Conservation (phyloP, 768 basidiomycete species). For the Rhizopogon rudus region DNA sequence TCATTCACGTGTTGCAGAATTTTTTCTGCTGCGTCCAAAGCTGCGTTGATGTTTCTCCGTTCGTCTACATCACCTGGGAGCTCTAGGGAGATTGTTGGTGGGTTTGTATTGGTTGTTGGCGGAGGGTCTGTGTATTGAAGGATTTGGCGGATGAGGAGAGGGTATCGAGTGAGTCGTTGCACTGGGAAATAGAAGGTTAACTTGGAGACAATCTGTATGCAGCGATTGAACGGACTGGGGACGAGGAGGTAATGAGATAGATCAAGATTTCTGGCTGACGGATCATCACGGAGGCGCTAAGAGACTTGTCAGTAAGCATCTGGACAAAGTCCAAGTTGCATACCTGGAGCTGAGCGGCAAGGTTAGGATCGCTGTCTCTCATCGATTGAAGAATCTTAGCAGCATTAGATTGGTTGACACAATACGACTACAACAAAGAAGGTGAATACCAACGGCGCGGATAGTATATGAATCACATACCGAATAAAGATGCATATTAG, state of each 20-base stretch:
- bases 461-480: conserved; percentile 32
- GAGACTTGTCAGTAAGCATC: not conserved
- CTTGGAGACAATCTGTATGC: not conserved
- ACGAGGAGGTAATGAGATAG: conserved; percentile 86
- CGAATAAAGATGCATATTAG: conserved; percentile 77
- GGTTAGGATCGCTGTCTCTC: conserved; percentile 59
- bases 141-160: conserved; percentile 83
- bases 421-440: conserved; percentile 59
- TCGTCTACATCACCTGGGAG: conserved; percentile 37
- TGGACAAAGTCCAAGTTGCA: not conserved
- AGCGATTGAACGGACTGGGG: conserved; percentile 58
- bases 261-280: conserved; percentile 75
- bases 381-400: conserved; percentile 73
- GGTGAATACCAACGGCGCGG: not conserved
- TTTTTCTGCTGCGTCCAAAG: conserved; percentile 62
- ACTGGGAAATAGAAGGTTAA: conserved; percentile 38
- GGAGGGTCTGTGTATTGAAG: conserved; percentile 65
- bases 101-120: not conserved
- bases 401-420: conserved; percentile 80
- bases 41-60: conserved; percentile 43
- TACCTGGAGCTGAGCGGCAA: conserved; percentile 68
- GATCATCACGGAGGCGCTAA: conserved; percentile 73
- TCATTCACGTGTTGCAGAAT: conserved; percentile 86
- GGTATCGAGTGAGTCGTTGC: conserved; percentile 96
- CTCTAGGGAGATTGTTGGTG: not conserved